Evolutionary conservation across 768 basidiomycete species (phyloP), one percentile per base, ranked within the genome.

Genomic region (Psilocybe cubensis): DNA sequence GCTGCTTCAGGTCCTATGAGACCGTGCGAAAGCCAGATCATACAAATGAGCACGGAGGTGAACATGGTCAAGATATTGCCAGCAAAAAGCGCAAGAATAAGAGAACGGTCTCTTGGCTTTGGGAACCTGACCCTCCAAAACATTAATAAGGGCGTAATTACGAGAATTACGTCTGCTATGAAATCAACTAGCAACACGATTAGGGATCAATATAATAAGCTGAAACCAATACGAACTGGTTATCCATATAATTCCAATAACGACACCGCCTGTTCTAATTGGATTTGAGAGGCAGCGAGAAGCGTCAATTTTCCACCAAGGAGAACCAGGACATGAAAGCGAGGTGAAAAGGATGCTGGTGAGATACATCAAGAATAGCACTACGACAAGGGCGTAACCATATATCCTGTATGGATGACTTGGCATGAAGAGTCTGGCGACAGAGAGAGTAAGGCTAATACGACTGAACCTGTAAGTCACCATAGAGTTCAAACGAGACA

Each of bases 371-470:
- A 61, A 25, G 21, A 57, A 45, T 17, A 53, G 52, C 10, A 56
- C 12, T 7, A 18, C 20, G 12, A 49, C 42, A 14, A 57, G 51
- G 12, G 25, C 21, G 11, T 51, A 44, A 28, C 48, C 56, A 27
- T 31, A 44, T 45, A 14, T 54, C 21, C 64, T 47, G 27, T 52
- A 54, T 14, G 25, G 48, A 42, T 60, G 54, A 4, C 59, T 58
- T 14, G 64, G 57, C 23, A 53, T 35, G 42, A 63, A 66, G 24
- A 66, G 59, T 29, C 62, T 28, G 4, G 54, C 50, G 2, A 66
- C 9, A 23, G 64, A 63, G 10, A 66, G 41, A 7, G 60, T 43
- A 17, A 63, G 43, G 29, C 56, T 56, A 18, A 63, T 57, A 4
- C 64, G 61, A 21, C 57, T 56, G 12, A 57, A 35, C 61, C 63